Conservation (phyloP, 225 moss, liverwort and hornwort species). For the Straminergon stramineum region DNA sequence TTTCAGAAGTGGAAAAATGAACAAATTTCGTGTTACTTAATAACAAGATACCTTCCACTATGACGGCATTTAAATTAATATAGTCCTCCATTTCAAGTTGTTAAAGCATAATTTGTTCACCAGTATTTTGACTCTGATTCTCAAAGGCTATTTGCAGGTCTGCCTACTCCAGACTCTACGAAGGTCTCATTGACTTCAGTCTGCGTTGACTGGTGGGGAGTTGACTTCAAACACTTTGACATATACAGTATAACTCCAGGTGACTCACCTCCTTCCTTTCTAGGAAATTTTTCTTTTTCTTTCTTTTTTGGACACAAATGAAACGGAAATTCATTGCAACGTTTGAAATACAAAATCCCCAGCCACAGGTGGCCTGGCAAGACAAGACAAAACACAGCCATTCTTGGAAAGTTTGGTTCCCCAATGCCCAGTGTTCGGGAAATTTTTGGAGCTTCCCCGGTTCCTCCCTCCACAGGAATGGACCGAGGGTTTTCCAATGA, state of each 20-base stretch:
- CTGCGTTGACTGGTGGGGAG: neutral
- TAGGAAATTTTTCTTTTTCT: neutral
- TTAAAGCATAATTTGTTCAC: neutral
- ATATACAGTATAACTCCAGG: neutral
- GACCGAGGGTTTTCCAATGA: neutral
- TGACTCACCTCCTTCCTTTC: neutral
- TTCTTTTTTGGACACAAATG: too few species aligned
- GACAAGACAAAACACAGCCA: too few species aligned
- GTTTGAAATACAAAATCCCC: too few species aligned
- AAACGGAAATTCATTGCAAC: too few species aligned
- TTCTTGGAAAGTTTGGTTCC: neutral
- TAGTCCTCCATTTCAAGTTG: neutral
- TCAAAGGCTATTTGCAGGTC: neutral
- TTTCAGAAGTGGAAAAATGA: neutral
- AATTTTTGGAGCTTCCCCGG: neutral
- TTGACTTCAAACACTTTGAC: neutral
- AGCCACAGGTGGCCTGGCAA: too few species aligned
- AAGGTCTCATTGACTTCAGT: neutral
- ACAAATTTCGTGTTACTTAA: too few species aligned
- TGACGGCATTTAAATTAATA: neutral
- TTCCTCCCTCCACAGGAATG: neutral
- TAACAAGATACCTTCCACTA: neutral
- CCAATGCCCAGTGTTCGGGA: neutral
- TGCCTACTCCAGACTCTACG: neutral
- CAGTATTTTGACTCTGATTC: neutral